These are phyloP conservation scores for Aspergillus sojae DNA, from an alignment of 2,329 filamentous ascomycete species.

Conservation along the genomic window DNA sequence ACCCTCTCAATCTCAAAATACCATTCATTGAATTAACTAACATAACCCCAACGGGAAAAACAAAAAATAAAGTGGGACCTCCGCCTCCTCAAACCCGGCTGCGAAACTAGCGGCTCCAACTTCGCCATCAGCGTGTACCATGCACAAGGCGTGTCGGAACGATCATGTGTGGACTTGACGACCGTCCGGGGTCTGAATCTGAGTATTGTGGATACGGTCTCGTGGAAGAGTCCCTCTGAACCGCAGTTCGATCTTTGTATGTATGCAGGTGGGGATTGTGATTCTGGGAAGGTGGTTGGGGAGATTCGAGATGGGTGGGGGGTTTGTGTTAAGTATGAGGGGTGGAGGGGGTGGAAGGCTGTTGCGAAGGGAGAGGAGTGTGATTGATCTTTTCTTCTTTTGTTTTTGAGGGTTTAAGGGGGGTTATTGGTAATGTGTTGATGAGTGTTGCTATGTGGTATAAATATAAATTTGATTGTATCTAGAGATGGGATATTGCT, in stretches of 20 bases:
- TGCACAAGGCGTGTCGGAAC: conserved; percentile 14
- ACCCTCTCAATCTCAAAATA: background rate
- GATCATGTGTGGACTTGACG: conserved; percentile 16
- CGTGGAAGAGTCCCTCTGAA: conserved; percentile 28
- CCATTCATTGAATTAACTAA: conserved; percentile 6
- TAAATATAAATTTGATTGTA: too few species aligned
- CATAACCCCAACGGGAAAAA: background rate
- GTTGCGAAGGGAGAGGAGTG: conserved; percentile 17
- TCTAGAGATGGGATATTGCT: too few species aligned
- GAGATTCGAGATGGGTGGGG: conserved; percentile 28
- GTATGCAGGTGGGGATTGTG: conserved; percentile 23
- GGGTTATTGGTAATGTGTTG: background rate
- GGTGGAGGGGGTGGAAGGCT: conserved; percentile 25
- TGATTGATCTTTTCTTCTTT: background rate
- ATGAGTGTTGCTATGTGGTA: background rate
- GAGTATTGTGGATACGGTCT: conserved; percentile 24
- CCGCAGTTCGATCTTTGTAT: conserved; percentile 26
- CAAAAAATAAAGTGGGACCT: conserved; percentile 31
- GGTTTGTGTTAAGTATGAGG: conserved; percentile 27
- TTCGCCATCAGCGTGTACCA: conserved; percentile 24
- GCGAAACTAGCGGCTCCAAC: conserved; percentile 24
- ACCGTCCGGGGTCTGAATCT: background rate
- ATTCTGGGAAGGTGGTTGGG: background rate
- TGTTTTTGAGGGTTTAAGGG: background rate
- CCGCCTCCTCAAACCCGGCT: conserved; percentile 34